Evolutionary conservation across 164 flowering plant genomes (phyloP).

Genomic region (Protea cynaroides): DNA sequence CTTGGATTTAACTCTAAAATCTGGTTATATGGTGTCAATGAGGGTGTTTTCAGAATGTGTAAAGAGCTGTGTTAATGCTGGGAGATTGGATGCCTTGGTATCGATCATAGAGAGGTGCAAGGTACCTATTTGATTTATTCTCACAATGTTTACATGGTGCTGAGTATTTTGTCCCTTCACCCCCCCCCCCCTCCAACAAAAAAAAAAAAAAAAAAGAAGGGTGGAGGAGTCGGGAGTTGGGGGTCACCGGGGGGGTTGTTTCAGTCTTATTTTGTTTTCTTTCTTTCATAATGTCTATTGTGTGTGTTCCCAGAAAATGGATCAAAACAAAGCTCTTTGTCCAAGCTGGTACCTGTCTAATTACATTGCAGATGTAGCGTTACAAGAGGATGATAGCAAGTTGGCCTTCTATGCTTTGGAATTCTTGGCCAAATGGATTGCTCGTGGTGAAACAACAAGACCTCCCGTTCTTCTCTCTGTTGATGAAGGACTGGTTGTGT

Average conservation of each 20-base stretch:
- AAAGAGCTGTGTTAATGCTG: constrained; percentile 42
- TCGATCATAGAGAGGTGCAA: constrained; percentile 87
- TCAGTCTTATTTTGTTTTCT: background rate
- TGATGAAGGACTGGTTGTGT: constrained; percentile 71
- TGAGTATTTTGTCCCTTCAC: background rate
- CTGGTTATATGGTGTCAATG: constrained; percentile 61
- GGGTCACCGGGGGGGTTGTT: no score
- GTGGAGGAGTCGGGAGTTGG: no score
- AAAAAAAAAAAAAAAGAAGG: no score
- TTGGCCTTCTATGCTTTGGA: constrained; percentile 67
- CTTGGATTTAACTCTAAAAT: constrained; percentile 60
- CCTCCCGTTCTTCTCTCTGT: constrained; percentile 62
- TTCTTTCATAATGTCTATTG: background rate
- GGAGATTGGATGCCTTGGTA: constrained; percentile 71
- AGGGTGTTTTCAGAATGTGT: constrained; percentile 59
- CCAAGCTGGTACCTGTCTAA: constrained; percentile 68
- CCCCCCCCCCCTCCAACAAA: background rate
- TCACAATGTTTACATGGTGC: background rate
- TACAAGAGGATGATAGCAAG: constrained; percentile 66
- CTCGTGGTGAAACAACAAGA: constrained; percentile 53
- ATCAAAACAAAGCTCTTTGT: constrained; percentile 79
- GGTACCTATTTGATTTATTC: constrained; percentile 35
- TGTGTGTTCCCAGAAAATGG: constrained; percentile 51
- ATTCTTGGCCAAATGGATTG: constrained; percentile 81
- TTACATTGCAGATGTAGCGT: constrained; percentile 61